A percentile compares a stretch with the other conserved stretches of the same genome.
phyloP scores from a whole-genome alignment of 257 asterid genomes.

The Leonotis leonurus region DNA sequence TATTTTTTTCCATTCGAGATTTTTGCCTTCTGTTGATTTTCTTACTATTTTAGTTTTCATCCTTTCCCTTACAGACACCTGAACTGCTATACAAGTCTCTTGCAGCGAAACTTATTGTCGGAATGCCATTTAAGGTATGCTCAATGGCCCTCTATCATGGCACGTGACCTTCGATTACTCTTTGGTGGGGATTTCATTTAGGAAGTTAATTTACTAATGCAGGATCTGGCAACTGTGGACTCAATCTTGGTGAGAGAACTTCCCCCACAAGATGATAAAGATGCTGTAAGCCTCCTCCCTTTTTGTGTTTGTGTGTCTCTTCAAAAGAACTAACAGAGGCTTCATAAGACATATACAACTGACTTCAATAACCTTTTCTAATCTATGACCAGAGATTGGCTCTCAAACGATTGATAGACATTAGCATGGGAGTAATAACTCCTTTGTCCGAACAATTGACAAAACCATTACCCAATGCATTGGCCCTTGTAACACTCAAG shows the following conservation, averaged over 20 bases:
- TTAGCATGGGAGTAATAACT: slow-evolving; percentile 94
- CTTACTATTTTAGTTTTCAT: too few relatives aligned
- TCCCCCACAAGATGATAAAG: slow-evolving; percentile 74
- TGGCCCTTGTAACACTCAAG: slow-evolving; percentile 69
- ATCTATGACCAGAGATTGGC: slow-evolving; percentile 64
- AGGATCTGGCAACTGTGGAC: slow-evolving; percentile 99
- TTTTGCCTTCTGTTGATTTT: not conserved
- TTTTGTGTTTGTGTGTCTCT: not conserved
- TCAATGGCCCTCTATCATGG: slow-evolving; percentile 1
- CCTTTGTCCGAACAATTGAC: slow-evolving; percentile 90
- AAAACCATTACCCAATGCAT: slow-evolving; percentile 76
- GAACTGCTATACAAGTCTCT: slow-evolving; percentile 78
- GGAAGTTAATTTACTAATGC: slow-evolving; percentile 14
- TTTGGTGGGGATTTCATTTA: slow-evolving; percentile 9
- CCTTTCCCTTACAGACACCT: slow-evolving; percentile 51
- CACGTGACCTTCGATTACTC: slow-evolving; percentile 4
- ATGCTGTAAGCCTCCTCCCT: slow-evolving; percentile 93
- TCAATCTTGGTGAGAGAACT: slow-evolving; percentile 88
- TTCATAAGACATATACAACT: slow-evolving; percentile 10
- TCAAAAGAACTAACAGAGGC: not conserved
- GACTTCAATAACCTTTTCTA: slow-evolving; percentile 18
- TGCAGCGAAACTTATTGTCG: slow-evolving; percentile 82
- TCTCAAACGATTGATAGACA: slow-evolving; percentile 79
- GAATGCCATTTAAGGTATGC: slow-evolving; percentile 95
- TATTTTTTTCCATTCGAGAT: not conserved